Conservation (phyloP, 495 filamentous ascomycete genomes). For the Bombardia bombarda region DNA sequence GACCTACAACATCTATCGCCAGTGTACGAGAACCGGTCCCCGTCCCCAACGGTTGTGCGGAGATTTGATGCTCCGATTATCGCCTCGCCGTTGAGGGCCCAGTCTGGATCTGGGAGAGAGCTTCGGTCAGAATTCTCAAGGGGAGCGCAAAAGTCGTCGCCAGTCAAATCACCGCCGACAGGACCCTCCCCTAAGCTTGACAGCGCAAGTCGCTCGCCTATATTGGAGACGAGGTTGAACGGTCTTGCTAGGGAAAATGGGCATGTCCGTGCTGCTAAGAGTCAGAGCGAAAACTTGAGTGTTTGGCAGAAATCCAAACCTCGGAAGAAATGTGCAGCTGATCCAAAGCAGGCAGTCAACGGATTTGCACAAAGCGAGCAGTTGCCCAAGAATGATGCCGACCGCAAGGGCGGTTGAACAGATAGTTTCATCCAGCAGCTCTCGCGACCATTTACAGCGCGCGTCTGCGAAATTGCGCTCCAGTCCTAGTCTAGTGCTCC, state of each 20-base stretch:
- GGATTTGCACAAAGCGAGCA: slow-evolving; percentile 35
- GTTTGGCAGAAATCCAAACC: slow-evolving; percentile 42
- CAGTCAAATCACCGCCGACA: slow-evolving; percentile 10
- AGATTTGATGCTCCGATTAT: slow-evolving; percentile 25
- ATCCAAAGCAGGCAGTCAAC: slow-evolving; percentile 26
- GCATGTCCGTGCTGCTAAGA: slow-evolving; percentile 39
- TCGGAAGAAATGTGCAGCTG: slow-evolving; percentile 38
- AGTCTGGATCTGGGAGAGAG: slow-evolving; percentile 5
- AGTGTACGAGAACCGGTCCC: slow-evolving; percentile 46
- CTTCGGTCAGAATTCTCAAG: slow-evolving; percentile 9
- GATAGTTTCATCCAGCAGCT: background rate
- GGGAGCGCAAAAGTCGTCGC: slow-evolving; percentile 10
- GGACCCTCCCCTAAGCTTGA: slow-evolving; percentile 16
- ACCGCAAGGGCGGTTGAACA: slow-evolving; percentile 46
- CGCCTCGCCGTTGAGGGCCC: slow-evolving; percentile 1
- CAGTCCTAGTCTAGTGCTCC: background rate
- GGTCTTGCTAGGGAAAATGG: slow-evolving; percentile 34
- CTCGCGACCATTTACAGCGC: background rate
- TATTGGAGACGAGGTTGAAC: slow-evolving; percentile 26
- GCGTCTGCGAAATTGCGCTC: background rate
- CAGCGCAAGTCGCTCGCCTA: slow-evolving; percentile 12
- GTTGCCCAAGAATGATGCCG: slow-evolving; percentile 40
- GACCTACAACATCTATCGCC: slow-evolving; percentile 45
- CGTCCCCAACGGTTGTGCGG: slow-evolving; percentile 37
- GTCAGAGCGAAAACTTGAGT: slow-evolving; percentile 34